phyloP scores from a whole-genome alignment of 768 basidiomycete genomes.

The Rhodotorula sphaerocarpa region DNA sequence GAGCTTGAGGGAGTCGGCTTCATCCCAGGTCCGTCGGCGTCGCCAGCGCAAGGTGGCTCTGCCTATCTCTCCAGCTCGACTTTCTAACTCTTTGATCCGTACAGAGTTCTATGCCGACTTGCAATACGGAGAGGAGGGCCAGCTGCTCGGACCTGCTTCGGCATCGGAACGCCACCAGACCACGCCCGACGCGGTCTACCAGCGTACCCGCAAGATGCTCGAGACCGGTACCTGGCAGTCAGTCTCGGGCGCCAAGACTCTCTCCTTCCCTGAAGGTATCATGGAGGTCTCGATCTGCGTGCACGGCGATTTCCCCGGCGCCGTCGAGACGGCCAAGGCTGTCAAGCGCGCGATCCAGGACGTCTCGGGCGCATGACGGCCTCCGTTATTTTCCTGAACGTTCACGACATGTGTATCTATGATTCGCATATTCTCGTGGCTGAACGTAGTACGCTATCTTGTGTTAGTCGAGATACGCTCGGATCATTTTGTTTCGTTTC shows the following conservation, averaged over 20 bases:
- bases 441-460: no score
- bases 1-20: slow-evolving; percentile 54
- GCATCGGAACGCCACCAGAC: slow-evolving; percentile 52
- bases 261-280: slow-evolving; percentile 49
- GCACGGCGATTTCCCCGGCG: slow-evolving; percentile 59
- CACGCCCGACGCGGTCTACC: slow-evolving; percentile 46
- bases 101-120: slow-evolving; percentile 63
- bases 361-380: slow-evolving; percentile 49
- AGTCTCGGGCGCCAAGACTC: slow-evolving; percentile 48
- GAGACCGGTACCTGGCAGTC: neutral
- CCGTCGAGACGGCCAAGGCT: slow-evolving; percentile 51
- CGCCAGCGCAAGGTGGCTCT: neutral
- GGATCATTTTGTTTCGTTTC: no score
- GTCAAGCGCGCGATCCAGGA: slow-evolving; percentile 56
- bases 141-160: neutral
- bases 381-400: no score
- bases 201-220: slow-evolving; percentile 42
- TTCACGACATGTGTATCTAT: no score
- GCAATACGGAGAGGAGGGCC: slow-evolving; percentile 50
- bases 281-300: slow-evolving; percentile 56
- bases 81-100: neutral
- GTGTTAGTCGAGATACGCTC: no score
- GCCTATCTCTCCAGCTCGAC: neutral
- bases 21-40: slow-evolving; percentile 51
- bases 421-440: no score